A percentile compares a stretch with the other conserved stretches of the same genome.
Evolutionary conservation across 345 rosid species (phyloP).

Genomic region (Arabidopsis arenosa): DNA sequence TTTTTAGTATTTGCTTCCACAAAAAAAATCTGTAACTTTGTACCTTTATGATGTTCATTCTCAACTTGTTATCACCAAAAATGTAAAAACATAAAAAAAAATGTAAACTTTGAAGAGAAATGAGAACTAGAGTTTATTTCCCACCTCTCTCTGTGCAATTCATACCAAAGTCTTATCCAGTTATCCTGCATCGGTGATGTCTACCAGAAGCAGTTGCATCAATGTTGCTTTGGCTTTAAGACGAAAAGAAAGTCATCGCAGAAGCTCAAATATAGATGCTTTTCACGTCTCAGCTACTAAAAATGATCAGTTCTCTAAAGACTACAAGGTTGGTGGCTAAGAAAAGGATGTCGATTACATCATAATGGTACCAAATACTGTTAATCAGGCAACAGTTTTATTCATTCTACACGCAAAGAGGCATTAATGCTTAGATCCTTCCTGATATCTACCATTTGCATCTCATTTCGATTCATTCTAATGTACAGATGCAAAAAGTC

Average conservation of each 20-base stretch:
- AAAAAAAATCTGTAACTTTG: constrained; percentile 54
- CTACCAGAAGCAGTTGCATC: background rate
- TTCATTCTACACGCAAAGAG: background rate
- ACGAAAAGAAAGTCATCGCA: background rate
- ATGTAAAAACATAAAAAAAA: constrained; percentile 44
- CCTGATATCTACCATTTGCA: background rate
- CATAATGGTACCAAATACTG: background rate
- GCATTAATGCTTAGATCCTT: background rate
- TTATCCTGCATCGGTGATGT: background rate
- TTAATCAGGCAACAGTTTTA: background rate
- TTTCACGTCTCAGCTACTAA: background rate
- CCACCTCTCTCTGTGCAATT: background rate
- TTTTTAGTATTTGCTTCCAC: constrained; percentile 49
- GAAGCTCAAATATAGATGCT: background rate
- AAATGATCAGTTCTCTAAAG: background rate
- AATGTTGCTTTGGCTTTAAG: constrained; percentile 29
- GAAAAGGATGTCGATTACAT: constrained; percentile 10
- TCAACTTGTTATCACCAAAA: constrained; percentile 38
- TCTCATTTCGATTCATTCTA: no score
- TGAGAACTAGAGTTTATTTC: constrained; percentile 22
- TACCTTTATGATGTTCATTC: constrained; percentile 53
- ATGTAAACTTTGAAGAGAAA: constrained; percentile 48
- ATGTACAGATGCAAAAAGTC: no score
- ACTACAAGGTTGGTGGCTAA: constrained; percentile 23
- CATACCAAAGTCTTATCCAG: background rate